These are phyloP conservation scores for Talaromyces sp. DNA, from an alignment of 2,329 filamentous ascomycete species.

Conservation along the genomic window DNA sequence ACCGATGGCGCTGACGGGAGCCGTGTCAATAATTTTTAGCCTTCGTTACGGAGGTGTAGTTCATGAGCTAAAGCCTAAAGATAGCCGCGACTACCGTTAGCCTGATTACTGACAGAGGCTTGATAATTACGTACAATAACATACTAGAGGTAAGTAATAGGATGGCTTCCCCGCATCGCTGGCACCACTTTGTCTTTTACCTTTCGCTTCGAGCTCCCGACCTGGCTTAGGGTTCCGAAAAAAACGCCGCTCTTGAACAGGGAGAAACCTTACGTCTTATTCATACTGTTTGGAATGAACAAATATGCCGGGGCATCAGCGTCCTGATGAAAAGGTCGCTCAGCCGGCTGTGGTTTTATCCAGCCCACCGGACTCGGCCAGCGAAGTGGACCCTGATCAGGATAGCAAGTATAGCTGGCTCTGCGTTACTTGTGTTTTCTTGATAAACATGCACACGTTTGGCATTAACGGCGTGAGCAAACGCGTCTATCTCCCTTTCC, in stretches of 20 bases:
- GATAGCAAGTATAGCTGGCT: constrained; percentile 62
- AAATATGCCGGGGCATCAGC: background rate
- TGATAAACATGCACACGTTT: constrained; percentile 70
- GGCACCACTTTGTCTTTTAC: background rate
- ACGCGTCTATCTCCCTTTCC: background rate
- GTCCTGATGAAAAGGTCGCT: background rate
- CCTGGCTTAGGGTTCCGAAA: background rate
- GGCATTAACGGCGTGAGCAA: constrained; percentile 61
- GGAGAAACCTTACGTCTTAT: background rate
- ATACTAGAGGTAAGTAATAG: background rate
- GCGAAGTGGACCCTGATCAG: constrained; percentile 22
- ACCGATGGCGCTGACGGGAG: background rate
- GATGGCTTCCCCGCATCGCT: background rate
- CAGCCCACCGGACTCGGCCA: background rate
- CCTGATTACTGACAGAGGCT: background rate
- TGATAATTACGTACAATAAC: background rate
- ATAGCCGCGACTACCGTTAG: background rate
- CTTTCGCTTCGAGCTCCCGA: background rate
- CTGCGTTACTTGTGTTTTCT: constrained; percentile 50
- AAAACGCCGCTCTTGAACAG: background rate
- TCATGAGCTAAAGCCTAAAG: background rate
- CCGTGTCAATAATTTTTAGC: background rate
- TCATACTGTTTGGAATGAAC: background rate
- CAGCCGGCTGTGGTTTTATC: background rate
- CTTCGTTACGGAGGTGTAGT: background rate